Conservation (phyloP, 2,329 filamentous ascomycete genomes). For the Epichloe amarillans region DNA sequence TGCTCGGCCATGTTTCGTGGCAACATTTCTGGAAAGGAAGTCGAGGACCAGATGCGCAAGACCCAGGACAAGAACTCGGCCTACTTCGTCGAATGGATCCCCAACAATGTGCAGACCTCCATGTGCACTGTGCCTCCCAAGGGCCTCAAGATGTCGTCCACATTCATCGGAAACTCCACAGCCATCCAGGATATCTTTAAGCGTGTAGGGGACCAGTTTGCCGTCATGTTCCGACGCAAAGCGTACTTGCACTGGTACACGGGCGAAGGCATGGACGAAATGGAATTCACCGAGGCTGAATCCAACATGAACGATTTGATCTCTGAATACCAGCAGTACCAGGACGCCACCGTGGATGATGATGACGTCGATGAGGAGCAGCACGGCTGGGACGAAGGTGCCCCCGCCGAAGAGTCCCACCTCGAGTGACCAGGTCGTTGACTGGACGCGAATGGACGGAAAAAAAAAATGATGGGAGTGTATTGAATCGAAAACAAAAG, state of each 20-base stretch:
- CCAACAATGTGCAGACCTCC: conserved; percentile 99
- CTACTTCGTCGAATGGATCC: conserved; percentile 99
- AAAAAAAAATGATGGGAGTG: neutral
- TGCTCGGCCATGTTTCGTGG: conserved; percentile 99
- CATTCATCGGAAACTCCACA: conserved; percentile 97
- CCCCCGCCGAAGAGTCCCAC: conserved; percentile 45
- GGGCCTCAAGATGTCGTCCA: conserved; percentile 96
- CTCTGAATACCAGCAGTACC: conserved; percentile 99
- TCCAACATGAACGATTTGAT: conserved; percentile 99
- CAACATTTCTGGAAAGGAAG: conserved; percentile 99
- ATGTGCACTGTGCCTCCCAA: conserved; percentile 97
- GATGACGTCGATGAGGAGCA: conserved; percentile 91
- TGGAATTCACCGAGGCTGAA: conserved; percentile 99
- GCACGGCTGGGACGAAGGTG: conserved; percentile 46
- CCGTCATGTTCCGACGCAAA: conserved; percentile 99
- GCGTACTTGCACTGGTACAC: conserved; percentile 99
- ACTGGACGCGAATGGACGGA: neutral
- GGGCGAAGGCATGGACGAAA: conserved; percentile 99
- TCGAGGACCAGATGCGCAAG: conserved; percentile 99
- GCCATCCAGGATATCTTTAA: conserved; percentile 99
- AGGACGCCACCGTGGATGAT: conserved; percentile 93
- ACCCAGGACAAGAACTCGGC: conserved; percentile 99
- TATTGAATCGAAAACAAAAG: neutral
- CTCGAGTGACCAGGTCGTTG: neutral
- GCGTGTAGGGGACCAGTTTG: conserved; percentile 98